Percentiles rank a stretch among this genome's conserved stretches.
phyloP scores from a whole-genome alignment of 192 early-diverging fungal species.

The Radiomyces spectabilis region DNA sequence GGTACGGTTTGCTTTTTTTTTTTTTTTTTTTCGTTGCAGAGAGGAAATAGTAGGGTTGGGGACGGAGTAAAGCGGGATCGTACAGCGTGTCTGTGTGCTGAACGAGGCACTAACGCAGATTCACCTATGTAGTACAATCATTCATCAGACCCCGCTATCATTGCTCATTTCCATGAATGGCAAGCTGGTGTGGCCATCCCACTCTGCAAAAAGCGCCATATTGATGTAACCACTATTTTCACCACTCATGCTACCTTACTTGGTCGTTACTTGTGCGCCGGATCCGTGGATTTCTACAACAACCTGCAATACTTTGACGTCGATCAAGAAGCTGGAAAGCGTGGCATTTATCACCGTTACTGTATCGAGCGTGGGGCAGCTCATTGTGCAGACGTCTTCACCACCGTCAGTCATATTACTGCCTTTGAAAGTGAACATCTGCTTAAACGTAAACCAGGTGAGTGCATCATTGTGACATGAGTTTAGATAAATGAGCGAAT shows the following conservation, averaged over 20 bases:
- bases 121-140: slow-evolving; percentile 38
- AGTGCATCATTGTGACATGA: not conserved
- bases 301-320: slow-evolving; percentile 88
- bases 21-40: not conserved
- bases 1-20: slow-evolving; percentile 6
- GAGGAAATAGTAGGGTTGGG: not conserved
- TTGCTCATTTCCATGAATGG: slow-evolving; percentile 99
- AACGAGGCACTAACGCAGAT: no score
- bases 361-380: slow-evolving; percentile 92
- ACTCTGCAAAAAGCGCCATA: slow-evolving; percentile 74
- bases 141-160: slow-evolving; percentile 52
- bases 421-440: slow-evolving; percentile 94
- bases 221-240: slow-evolving; percentile 92
- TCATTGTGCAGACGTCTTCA: slow-evolving; percentile 97
- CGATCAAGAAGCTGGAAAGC: slow-evolving; percentile 90
- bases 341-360: slow-evolving; percentile 97
- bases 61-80: not conserved
- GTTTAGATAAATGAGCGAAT: not conserved
- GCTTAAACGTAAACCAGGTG: slow-evolving; percentile 87
- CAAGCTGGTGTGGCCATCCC: slow-evolving; percentile 85
- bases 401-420: slow-evolving; percentile 94
- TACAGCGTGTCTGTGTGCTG: not conserved
- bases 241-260: slow-evolving; percentile 94
- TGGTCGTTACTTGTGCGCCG: slow-evolving; percentile 92
- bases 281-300: slow-evolving; percentile 96